These are phyloP conservation scores for Tetrahymena elliotti DNA, from an alignment of 73 alveolate genomes.

Conservation along the genomic window DNA sequence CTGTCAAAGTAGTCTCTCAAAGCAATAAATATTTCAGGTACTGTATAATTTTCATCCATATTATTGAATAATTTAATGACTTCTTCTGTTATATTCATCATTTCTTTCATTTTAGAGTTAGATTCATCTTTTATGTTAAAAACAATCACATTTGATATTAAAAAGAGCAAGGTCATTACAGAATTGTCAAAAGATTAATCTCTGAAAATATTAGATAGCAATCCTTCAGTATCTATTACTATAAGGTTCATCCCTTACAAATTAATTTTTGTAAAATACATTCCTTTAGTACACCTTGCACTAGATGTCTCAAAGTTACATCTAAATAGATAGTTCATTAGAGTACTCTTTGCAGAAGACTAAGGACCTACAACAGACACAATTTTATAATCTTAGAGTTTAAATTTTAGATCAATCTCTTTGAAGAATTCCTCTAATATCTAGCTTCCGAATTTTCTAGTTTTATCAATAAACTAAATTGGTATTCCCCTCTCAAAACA, in stretches of 20 bases:
- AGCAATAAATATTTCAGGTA: background rate
- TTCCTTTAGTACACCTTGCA: conserved; percentile 26
- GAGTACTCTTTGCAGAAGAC: conserved; percentile 9
- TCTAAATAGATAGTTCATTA: conserved; percentile 18
- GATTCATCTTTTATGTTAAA: background rate
- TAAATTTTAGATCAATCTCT: background rate
- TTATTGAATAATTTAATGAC: background rate
- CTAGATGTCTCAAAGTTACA: conserved; percentile 11
- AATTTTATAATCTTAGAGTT: background rate
- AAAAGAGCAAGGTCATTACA: background rate
- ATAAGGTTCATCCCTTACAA: background rate
- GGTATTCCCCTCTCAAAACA: background rate
- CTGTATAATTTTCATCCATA: background rate
- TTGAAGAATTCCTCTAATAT: conserved; percentile 5
- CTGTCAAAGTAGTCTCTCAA: background rate
- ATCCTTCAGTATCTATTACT: background rate
- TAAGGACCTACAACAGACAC: conserved; percentile 24
- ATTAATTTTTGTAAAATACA: background rate
- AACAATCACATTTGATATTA: background rate
- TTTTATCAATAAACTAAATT: background rate
- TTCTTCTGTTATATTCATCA: background rate
- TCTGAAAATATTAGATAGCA: background rate
- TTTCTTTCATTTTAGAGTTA: background rate
- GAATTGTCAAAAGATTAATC: background rate
- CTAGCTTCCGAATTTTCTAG: background rate